Evolutionary conservation across 805 yeast genomes (phyloP).

Genomic region (Sungouiella blattae): DNA sequence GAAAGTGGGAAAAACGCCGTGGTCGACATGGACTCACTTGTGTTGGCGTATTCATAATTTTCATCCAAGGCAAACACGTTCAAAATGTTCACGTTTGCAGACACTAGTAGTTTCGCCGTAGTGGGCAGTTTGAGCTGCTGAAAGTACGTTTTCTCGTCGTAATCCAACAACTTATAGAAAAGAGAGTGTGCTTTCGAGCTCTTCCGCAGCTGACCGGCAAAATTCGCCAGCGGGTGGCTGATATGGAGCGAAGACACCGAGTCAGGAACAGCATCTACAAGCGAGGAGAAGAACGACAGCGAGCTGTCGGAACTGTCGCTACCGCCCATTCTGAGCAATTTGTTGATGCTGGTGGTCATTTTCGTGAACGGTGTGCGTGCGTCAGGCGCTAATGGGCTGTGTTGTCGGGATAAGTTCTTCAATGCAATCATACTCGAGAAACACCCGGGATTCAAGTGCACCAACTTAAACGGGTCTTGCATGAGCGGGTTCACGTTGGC

Average conservation of each 20-base stretch:
- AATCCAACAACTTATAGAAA: slow-evolving; percentile 28
- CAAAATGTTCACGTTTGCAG: slow-evolving; percentile 48
- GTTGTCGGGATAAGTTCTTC: slow-evolving; percentile 3
- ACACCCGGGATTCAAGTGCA: slow-evolving; percentile 57
- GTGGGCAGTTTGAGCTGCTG: slow-evolving; percentile 25
- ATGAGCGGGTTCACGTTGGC: slow-evolving; percentile 50
- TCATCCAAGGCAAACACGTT: slow-evolving; percentile 42
- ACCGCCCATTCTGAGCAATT: slow-evolving; percentile 19
- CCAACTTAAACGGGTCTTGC: slow-evolving; percentile 51
- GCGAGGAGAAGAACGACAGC: background rate
- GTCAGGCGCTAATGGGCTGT: slow-evolving; percentile 6
- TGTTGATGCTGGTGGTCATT: slow-evolving; percentile 30
- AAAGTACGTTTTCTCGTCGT: slow-evolving; percentile 28
- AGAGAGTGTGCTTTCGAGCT: slow-evolving; percentile 3
- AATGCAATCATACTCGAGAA: slow-evolving; percentile 19
- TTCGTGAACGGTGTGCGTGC: slow-evolving; percentile 29
- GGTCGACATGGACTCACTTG: slow-evolving; percentile 17
- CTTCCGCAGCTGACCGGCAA: background rate
- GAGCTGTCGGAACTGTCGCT: background rate
- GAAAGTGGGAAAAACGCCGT: slow-evolving; percentile 20
- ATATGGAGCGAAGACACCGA: too few species aligned
- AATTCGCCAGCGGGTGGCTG: slow-evolving; percentile 3
- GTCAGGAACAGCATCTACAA: background rate
- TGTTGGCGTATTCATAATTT: slow-evolving; percentile 19
- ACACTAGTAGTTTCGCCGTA: slow-evolving; percentile 36